Conservation (phyloP, 202 grass and related monocot genomes). For the Digitaria exilis region DNA sequence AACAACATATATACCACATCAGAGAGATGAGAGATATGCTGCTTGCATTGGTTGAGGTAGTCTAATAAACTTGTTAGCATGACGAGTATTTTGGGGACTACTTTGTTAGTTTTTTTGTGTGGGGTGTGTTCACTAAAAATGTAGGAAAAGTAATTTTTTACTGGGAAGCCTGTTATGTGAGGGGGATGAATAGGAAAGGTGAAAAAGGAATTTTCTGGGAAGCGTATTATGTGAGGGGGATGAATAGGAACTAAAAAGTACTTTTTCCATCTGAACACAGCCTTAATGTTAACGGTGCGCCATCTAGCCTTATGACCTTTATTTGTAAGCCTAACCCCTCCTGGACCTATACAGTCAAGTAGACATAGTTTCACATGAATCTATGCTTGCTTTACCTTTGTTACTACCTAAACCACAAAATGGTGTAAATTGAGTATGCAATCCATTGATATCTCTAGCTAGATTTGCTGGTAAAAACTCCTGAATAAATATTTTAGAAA, state of each 20-base stretch:
- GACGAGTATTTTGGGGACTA: background rate
- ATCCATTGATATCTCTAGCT: background rate
- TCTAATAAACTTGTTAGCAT: background rate
- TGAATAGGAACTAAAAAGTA: too few relatives aligned
- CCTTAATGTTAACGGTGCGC: slow-evolving; percentile 6
- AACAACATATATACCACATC: background rate
- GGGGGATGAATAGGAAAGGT: too few relatives aligned
- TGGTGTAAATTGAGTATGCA: background rate
- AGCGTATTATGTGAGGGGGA: too few relatives aligned
- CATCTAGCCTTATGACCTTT: slow-evolving; percentile 32
- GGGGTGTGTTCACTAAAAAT: too few relatives aligned
- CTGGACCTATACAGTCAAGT: slow-evolving; percentile 16
- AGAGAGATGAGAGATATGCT: background rate
- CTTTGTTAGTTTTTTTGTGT: too few relatives aligned
- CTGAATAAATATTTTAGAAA: background rate
- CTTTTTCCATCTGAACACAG: too few relatives aligned
- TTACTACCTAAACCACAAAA: background rate
- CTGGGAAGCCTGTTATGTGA: too few relatives aligned
- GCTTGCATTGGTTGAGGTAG: background rate
- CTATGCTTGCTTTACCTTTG: slow-evolving; percentile 11
- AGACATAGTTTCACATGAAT: slow-evolving; percentile 25
- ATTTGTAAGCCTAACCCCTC: background rate
- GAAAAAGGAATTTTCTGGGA: too few relatives aligned
- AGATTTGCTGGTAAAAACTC: background rate
- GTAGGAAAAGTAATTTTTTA: too few relatives aligned